Evolutionary conservation across 2,329 filamentous ascomycete genomes (phyloP).

Genomic region (Alternaria infectoria): DNA sequence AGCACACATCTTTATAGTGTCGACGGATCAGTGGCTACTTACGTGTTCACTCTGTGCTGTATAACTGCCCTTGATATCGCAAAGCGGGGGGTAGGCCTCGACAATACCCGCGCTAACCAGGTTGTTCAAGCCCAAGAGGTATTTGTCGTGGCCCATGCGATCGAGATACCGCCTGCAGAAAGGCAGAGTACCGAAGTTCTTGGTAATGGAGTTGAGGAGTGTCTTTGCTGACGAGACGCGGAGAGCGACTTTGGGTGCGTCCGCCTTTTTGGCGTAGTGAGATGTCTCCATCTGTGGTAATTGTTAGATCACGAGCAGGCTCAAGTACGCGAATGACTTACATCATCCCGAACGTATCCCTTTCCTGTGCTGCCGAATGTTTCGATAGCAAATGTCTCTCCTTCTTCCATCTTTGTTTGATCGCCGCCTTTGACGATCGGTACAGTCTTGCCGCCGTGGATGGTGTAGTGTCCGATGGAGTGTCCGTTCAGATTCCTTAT

Average conservation of each 20-base stretch:
- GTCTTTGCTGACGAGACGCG: conserved; percentile 83
- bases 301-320: conserved; percentile 8
- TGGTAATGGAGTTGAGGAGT: conserved; percentile 86
- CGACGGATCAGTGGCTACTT: conserved; percentile 51
- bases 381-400: conserved; percentile 93
- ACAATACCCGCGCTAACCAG: conserved; percentile 83
- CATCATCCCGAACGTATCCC: conserved; percentile 85
- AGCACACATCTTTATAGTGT: conserved; percentile 3
- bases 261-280: conserved; percentile 79
- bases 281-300: conserved; percentile 72
- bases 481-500: conserved; percentile 90
- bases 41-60: conserved; percentile 96
- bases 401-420: conserved; percentile 96
- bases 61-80: conserved; percentile 92
- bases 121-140: conserved; percentile 87
- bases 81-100: conserved; percentile 86
- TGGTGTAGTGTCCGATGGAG: conserved; percentile 86
- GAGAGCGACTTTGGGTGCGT: conserved; percentile 77
- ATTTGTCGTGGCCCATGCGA: conserved; percentile 92
- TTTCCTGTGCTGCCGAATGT: conserved; percentile 94
- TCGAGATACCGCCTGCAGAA: conserved; percentile 92
- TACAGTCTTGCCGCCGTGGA: conserved; percentile 91
- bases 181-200: conserved; percentile 92
- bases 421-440: conserved; percentile 90
- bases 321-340: conserved; percentile 43